phyloP scores from a whole-genome alignment of 495 filamentous ascomycete genomes.

The Cladorrhinum samala region DNA sequence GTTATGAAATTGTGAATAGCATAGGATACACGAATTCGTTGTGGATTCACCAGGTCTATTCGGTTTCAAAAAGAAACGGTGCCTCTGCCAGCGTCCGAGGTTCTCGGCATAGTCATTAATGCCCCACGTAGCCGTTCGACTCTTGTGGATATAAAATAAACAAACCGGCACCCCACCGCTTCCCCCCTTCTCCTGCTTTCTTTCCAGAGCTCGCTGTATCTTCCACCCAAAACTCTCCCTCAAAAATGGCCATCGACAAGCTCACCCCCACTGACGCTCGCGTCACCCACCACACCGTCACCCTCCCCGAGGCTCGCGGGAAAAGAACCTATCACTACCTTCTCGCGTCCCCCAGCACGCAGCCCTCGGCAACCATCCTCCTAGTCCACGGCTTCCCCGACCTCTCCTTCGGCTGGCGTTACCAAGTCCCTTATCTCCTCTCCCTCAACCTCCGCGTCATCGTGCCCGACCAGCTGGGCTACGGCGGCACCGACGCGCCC shows the following conservation, averaged over 20 bases:
- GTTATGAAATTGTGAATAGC: too few species aligned
- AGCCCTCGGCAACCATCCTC: conserved; percentile 55
- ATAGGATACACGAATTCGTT: too few species aligned
- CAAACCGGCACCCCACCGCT: too few species aligned
- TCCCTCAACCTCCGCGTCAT: conserved; percentile 54
- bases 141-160: too few species aligned
- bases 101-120: too few species aligned
- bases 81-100: too few species aligned
- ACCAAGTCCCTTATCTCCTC: conserved; percentile 68
- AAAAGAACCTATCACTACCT: conserved; percentile 67
- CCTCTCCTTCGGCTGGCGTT: conserved; percentile 69
- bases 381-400: conserved; percentile 59
- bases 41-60: too few species aligned
- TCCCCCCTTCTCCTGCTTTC: too few species aligned
- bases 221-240: too few species aligned
- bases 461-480: conserved; percentile 53
- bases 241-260: conserved; percentile 41
- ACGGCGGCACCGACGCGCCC: conserved; percentile 59
- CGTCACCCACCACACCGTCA: conserved; percentile 53
- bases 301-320: conserved; percentile 38
- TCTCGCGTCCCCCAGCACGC: conserved; percentile 47
- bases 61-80: too few species aligned
- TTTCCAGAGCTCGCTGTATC: too few species aligned
- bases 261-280: conserved; percentile 59
- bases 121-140: too few species aligned